A percentile compares a stretch with the other conserved stretches of the same genome.
phyloP scores from a whole-genome alignment of 768 basidiomycete species.

The Suillus paluster region DNA sequence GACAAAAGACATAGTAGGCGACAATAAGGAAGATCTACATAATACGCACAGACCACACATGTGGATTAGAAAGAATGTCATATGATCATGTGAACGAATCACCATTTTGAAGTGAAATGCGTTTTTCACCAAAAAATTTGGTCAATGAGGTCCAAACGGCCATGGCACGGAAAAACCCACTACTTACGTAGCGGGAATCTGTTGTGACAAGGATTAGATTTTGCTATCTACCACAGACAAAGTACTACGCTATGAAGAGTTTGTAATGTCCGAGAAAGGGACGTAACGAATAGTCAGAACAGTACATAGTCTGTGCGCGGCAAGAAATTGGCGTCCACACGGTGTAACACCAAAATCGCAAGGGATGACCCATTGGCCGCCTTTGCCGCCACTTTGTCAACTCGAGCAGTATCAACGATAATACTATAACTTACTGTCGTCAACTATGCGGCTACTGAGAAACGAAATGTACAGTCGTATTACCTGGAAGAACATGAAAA shows the following conservation, averaged over 20 bases:
- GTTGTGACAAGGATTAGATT: background rate
- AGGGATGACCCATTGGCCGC: conserved; percentile 78
- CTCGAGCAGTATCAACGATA: background rate
- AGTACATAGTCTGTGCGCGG: background rate
- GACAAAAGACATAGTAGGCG: no score
- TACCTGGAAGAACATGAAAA: conserved; percentile 49
- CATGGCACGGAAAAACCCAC: no score
- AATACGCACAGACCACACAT: no score
- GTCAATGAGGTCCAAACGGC: no score
- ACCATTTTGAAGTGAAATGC: no score
- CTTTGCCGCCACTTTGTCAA: conserved; percentile 27
- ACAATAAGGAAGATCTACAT: no score
- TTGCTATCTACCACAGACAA: background rate
- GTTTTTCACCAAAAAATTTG: no score
- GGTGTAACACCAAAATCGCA: conserved; percentile 51
- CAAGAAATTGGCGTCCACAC: background rate
- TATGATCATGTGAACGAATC: no score
- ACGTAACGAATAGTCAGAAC: conserved; percentile 2
- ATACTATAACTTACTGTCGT: conserved; percentile 44
- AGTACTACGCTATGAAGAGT: conserved; percentile 2
- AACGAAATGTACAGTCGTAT: conserved; percentile 64
- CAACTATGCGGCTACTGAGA: conserved; percentile 69
- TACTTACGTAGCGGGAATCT: no score
- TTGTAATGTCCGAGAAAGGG: background rate
- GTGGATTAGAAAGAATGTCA: no score